Evolutionary conservation across 2,329 filamentous ascomycete genomes (phyloP), one percentile per base, ranked within the genome.

Genomic region (Curvularia sp.): DNA sequence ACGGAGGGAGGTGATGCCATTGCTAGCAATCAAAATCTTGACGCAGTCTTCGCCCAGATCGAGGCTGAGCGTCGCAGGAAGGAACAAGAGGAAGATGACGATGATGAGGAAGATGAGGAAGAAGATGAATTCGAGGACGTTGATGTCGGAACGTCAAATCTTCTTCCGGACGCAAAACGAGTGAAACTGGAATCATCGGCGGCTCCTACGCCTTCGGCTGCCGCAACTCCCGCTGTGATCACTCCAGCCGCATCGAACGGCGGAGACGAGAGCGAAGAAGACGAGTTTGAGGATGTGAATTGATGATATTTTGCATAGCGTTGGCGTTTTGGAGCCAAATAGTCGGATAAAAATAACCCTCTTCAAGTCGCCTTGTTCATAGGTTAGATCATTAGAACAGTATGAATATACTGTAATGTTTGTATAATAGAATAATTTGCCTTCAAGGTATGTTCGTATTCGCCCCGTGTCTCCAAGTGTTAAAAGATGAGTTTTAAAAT

Each of bases 21-120:
- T 71, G 75, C 79, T 6, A 72, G 81, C 26, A 80, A 83, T n/a
- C 80, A 81, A 56, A 84, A 59, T 80, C 83, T 92, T 61, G 88
- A 89, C 55, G 86, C 86, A 53, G 86, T 90, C 56, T 92, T 91
- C 72, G 85, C 85, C 38, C 85, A 84, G 58, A 81, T 92, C 18
- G 88, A 87, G 66, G 84, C 83, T 5, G 86, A 88, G 61, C 84
- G 69, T 47, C 65, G 67, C 24, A 89, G 73, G 81, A 71, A 78
- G 46, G 76, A 75, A 13, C 72, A 75, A 43, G 72, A 77, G 52
- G 71, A 70, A 8, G 69, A 73, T 74, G 57, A 83, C 76, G 60
- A 84, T 78, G 66, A 76, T 4, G 56, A 58, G 8, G 56, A 58
- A 18, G 55, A 57, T 4, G 56, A 55, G 18, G 56, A 58, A 0